Evolutionary conservation across 164 flowering plant species (phyloP), one percentile per base, ranked within the genome.

Genomic region (Amborella trichopoda): DNA sequence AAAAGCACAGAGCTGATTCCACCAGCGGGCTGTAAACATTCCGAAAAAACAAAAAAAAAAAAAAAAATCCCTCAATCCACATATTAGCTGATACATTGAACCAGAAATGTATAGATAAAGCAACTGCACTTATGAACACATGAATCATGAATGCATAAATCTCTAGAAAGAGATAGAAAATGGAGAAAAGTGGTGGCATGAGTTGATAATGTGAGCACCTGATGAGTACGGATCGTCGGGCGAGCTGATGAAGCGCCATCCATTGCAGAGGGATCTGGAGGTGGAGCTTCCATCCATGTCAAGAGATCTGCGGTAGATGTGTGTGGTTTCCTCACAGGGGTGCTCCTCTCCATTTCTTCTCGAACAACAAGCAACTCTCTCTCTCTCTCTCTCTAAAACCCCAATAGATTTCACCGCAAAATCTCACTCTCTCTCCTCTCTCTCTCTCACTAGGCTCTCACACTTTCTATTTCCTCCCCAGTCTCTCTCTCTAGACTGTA

Each of bases 251-350:
- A 19, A 14, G 52, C 47, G 10, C 71, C 33, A 14, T 55, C 50
- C 12, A 38, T 11, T 17, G 74, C 56, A 5, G 77, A 63, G 4
- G 76, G 58, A 40, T 62, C 77, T 4, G 66, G 33, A 2, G 67
- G 55, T 1, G 93, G 83, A 51, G 52, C 66, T 52, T 83, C 98
- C n/a, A 93, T 62, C 97, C 97, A 90, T 3, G 71, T 64, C 55
- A 90, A 84, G 56, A 90, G 91, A 85, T 85, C 97, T 63, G 97
- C 81, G 1, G 97, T 90, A 26, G 88, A 77, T 3, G 94, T 72
- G 82, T 89, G 88, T 1, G 95, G 80, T 53, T 83, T 89, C 64
- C 97, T 77, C 71, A 78, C 94, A 34, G 95, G 94, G 10, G 79
- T 80, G 46, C 28, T 56, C 49, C 75, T 74, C 67, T 83, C 88